phyloP scores from a whole-genome alignment of 306 rosid species.

The Vigna angularis region DNA sequence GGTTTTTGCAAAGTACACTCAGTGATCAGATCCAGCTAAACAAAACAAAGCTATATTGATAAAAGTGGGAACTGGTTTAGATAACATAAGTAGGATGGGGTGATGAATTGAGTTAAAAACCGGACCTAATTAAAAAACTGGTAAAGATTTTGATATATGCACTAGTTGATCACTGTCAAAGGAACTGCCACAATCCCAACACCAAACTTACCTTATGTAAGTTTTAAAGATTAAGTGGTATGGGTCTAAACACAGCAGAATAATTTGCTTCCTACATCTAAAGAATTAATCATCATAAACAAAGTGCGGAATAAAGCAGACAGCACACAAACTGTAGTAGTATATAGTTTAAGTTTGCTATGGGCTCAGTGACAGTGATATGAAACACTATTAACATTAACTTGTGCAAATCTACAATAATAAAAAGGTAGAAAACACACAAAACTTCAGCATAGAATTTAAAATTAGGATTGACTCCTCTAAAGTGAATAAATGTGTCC shows the following conservation, averaged over 20 bases:
- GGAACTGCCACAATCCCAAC: slow-evolving; percentile 20
- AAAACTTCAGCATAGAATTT: slow-evolving; percentile 2
- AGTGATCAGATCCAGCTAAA: slow-evolving; percentile 22
- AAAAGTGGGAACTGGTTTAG: background rate
- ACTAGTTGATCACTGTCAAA: slow-evolving; percentile 10
- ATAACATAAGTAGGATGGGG: background rate
- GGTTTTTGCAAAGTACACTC: background rate
- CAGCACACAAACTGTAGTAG: background rate
- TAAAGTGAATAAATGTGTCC: background rate
- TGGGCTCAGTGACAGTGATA: background rate
- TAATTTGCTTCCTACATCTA: slow-evolving; percentile 11
- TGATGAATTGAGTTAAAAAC: slow-evolving; percentile 1
- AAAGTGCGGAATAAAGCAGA: background rate
- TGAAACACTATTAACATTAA: slow-evolving; percentile 2
- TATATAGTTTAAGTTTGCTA: background rate
- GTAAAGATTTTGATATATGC: background rate
- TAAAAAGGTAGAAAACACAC: slow-evolving; percentile 4
- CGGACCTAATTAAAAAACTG: background rate
- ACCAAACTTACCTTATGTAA: background rate
- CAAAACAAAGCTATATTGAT: background rate
- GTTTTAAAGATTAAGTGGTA: background rate
- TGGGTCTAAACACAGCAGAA: background rate
- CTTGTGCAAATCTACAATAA: slow-evolving; percentile 29
- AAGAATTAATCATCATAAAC: slow-evolving; percentile 25
- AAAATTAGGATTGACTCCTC: background rate